Evolutionary conservation across 129 eudicot genomes (phyloP).

Genomic region (Flaveria ramosissima): DNA sequence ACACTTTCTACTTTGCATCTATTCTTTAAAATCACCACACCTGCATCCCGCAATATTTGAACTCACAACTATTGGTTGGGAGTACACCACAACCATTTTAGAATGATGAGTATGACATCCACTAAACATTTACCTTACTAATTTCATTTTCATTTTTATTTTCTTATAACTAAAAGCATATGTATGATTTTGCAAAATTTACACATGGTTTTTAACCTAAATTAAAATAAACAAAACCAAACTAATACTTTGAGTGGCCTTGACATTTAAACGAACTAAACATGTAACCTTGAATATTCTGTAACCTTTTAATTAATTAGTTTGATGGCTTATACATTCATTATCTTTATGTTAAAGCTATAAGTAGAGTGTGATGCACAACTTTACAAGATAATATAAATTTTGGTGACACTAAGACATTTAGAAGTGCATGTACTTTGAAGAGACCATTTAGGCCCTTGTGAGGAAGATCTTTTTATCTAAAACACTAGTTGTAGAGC

Average conservation of each 20-base stretch:
- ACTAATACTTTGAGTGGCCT: too few species aligned
- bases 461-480: not conserved
- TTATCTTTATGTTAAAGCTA: not conserved
- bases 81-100: too few species aligned
- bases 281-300: not conserved
- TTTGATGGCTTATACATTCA: not conserved
- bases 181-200: not conserved
- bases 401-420: not conserved
- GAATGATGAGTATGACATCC: too few species aligned
- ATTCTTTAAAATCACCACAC: too few species aligned
- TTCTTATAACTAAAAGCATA: not conserved
- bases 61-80: too few species aligned
- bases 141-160: not conserved
- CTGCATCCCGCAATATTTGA: too few species aligned
- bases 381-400: not conserved
- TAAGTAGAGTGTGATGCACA: not conserved
- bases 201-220: too few species aligned
- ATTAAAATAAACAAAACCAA: not conserved
- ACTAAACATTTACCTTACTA: not conserved
- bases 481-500: constrained; percentile 9
- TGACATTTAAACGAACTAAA: not conserved
- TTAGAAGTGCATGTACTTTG: constrained; percentile 8
- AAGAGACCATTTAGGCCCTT: not conserved
- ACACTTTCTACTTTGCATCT: too few species aligned
- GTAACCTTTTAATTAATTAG: not conserved